These are phyloP conservation scores for Colletotrichum gigasporum DNA, from an alignment of 2,329 filamentous ascomycete genomes.

Conservation along the genomic window DNA sequence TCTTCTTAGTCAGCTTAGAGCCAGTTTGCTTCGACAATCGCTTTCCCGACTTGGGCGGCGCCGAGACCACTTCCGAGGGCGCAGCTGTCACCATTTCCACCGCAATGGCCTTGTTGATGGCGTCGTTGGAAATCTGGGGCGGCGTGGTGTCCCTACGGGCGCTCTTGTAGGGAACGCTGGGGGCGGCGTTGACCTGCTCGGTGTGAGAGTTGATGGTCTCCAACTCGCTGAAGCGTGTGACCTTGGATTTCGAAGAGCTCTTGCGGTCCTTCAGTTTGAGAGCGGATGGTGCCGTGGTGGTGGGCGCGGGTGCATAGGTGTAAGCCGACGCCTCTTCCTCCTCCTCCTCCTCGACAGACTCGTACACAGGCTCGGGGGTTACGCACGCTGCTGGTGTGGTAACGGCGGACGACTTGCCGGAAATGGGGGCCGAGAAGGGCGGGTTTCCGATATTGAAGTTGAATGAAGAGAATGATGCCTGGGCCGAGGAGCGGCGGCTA, in stretches of 20 bases:
- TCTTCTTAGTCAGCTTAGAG: conserved; percentile 42
- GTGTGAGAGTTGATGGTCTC: conserved; percentile 42
- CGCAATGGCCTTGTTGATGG: conserved; percentile 33
- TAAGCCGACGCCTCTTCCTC: conserved; percentile 6
- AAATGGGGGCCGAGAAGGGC: conserved; percentile 28
- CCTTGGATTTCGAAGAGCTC: conserved; percentile 34
- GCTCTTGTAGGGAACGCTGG: conserved; percentile 4
- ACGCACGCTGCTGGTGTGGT: conserved; percentile 30
- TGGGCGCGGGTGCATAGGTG: conserved; percentile 9
- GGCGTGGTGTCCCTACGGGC: conserved; percentile 24
- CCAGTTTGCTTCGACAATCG: conserved; percentile 41
- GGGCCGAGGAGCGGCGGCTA: conserved; percentile 22
- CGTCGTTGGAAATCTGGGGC: conserved; percentile 29
- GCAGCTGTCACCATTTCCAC: conserved; percentile 16
- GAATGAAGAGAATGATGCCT: conserved; percentile 26
- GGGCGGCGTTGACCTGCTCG: conserved; percentile 22
- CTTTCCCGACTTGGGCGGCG: conserved; percentile 34
- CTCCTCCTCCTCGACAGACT: conserved; percentile 24
- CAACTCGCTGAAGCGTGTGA: conserved; percentile 41
- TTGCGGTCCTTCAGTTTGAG: conserved; percentile 34
- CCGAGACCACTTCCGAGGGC: not conserved
- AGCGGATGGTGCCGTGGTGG: conserved; percentile 6
- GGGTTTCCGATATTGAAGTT: conserved; percentile 24
- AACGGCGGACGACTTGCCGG: conserved; percentile 22
- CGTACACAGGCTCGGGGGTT: conserved; percentile 27